These are phyloP conservation scores for Saccharomyces hybrid DNA, from an alignment of 1,139 yeast species.

Conservation along the genomic window DNA sequence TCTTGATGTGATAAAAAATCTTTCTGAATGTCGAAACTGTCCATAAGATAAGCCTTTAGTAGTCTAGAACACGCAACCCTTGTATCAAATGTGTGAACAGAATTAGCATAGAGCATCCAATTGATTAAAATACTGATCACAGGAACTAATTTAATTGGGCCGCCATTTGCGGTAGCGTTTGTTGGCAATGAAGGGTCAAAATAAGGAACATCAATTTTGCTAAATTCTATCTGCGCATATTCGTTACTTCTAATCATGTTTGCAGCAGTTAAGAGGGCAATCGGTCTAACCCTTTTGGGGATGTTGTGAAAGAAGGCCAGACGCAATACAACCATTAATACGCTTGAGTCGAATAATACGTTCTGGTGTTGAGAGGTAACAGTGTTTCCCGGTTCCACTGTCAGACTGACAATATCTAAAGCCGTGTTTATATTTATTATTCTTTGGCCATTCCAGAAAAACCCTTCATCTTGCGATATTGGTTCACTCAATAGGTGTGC, in stretches of 20 bases:
- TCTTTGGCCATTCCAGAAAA: slow-evolving; percentile 69
- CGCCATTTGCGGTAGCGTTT: slow-evolving; percentile 20
- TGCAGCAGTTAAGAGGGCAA: slow-evolving; percentile 67
- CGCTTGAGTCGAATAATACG: slow-evolving; percentile 52
- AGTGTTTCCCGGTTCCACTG: slow-evolving; percentile 70
- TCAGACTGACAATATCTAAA: slow-evolving; percentile 64
- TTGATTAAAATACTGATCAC: slow-evolving; percentile 67
- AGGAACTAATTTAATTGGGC: slow-evolving; percentile 36
- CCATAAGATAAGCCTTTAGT: slow-evolving; percentile 59
- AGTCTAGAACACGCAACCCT: slow-evolving; percentile 64
- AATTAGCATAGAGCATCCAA: slow-evolving; percentile 73
- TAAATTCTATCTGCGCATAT: slow-evolving; percentile 58
- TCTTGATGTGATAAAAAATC: slow-evolving; percentile 62
- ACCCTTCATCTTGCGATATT: slow-evolving; percentile 38
- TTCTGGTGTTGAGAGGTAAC: slow-evolving; percentile 55
- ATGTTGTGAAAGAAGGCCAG: slow-evolving; percentile 61
- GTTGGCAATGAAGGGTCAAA: slow-evolving; percentile 70
- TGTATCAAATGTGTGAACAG: slow-evolving; percentile 77
- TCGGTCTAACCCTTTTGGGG: slow-evolving; percentile 55
- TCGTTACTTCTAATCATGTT: slow-evolving; percentile 62
- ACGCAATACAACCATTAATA: slow-evolving; percentile 57
- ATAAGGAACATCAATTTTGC: slow-evolving; percentile 84
- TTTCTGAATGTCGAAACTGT: slow-evolving; percentile 53
- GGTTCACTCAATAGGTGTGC: slow-evolving; percentile 60
- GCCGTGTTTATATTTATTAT: slow-evolving; percentile 56